Evolutionary conservation across 352 stramenopile genomes (phyloP), one percentile per base, ranked within the genome.

Genomic region (Phytophthora boehmeriae): DNA sequence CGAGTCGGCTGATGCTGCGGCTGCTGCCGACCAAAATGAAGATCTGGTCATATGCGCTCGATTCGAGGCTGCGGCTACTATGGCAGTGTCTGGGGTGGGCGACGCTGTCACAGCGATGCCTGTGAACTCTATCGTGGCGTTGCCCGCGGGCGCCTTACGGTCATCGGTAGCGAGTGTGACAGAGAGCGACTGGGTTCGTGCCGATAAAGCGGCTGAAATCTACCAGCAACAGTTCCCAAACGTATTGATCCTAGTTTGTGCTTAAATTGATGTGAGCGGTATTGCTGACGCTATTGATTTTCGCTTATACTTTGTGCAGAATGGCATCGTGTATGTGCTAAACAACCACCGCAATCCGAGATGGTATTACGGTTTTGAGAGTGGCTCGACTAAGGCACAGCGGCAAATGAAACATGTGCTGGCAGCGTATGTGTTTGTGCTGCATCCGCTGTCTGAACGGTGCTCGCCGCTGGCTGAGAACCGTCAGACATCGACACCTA

Each of bases 331-430:
- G 28, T 80, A 68, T 25, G 57, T 70, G 17, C 34, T 80, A 4
- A 80, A 80, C 57, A 71, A 80, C 28, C 56, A 71, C 17, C 62
- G 47, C 35, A 76, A 61, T 30, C 65, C 69, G 11, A 62, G 66
- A 23, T 81, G 73, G 73, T 68, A 66, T 54, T 81, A 81, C 51
- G 46, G 59, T 19, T 81, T 76, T 28, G 68, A 81, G 25, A 76
- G 73, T n/a, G 73, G 69, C 16, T 60, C 66, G n/a, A 76, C 65
- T 13, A 78, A 74, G 43, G 62, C 51, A 14, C 68, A 78, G 22
- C 68, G 68, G 17, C 56, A 69, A 16, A 70, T 78, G 56, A 59
- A 54, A 17, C 73, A 81, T 20, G 46, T 68, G 17, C 54, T 81
- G 11, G 62, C 58, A 1, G 66, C 50, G 20, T 81, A 78, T 44